Percentiles rank a stretch among this genome's conserved stretches.
These are phyloP conservation scores for Xylariaceae sp. DNA, from an alignment of 2,329 filamentous ascomycete species.

Conservation along the genomic window DNA sequence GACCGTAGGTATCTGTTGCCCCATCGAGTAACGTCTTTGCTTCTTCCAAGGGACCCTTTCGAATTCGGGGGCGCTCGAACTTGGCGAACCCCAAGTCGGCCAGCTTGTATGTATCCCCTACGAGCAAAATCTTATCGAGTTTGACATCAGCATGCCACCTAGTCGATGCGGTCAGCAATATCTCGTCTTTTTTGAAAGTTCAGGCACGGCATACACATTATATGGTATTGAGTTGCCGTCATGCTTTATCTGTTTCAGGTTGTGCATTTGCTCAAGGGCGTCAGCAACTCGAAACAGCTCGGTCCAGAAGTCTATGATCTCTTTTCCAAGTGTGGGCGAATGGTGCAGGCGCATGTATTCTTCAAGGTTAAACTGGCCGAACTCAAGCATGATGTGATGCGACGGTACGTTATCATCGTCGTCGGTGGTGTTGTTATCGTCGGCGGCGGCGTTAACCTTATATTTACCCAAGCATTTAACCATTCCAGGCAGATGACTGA, in stretches of 20 bases:
- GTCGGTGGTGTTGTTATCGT: neutral
- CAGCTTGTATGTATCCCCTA: conserved; percentile 14
- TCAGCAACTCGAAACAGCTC: conserved; percentile 9
- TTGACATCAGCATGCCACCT: conserved; percentile 13
- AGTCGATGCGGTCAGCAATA: neutral
- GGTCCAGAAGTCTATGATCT: conserved; percentile 9
- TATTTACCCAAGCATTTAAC: conserved; percentile 9
- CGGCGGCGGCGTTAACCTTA: conserved; percentile 4
- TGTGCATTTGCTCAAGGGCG: conserved; percentile 8
- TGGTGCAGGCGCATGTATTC: conserved; percentile 8
- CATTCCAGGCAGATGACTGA: conserved; percentile 3
- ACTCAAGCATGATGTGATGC: conserved; percentile 9
- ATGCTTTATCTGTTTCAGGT: conserved; percentile 6
- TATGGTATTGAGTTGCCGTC: conserved; percentile 4
- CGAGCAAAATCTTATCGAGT: conserved; percentile 15
- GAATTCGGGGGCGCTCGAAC: conserved; percentile 7
- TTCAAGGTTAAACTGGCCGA: conserved; percentile 9
- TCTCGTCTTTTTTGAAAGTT: neutral
- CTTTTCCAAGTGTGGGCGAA: conserved; percentile 6
- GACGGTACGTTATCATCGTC: conserved; percentile 3
- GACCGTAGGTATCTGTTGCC: conserved; percentile 3
- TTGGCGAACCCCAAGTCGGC: conserved; percentile 16
- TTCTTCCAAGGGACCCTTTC: conserved; percentile 1
- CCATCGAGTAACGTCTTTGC: conserved; percentile 1
- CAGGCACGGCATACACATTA: conserved; percentile 1